Percentiles rank a stretch among this genome's conserved stretches.
Conservation (phyloP, 306 rosid genomes). For the Lathyrus oleraceus region DNA sequence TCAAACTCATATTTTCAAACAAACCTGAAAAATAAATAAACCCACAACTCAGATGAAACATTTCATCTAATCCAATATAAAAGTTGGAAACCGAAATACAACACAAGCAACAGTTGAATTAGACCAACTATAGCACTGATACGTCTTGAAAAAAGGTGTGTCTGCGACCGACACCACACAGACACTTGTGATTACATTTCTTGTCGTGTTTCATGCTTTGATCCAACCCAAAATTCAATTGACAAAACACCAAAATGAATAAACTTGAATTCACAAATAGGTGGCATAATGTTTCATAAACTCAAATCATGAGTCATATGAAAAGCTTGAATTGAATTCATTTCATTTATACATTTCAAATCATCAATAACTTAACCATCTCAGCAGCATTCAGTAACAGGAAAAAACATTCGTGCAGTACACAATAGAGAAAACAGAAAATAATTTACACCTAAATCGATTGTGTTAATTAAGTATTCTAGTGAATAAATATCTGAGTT, state of each 20-base stretch:
- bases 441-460: no score
- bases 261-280: neutral
- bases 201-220: no score
- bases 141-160: no score
- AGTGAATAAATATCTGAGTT: neutral
- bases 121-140: no score
- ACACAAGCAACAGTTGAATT: neutral
- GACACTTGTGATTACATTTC: no score
- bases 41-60: neutral
- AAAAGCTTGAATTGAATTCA: neutral
- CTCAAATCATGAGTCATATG: neutral
- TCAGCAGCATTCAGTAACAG: neutral
- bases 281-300: neutral
- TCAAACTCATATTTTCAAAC: slow-evolving; percentile 64
- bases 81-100: neutral
- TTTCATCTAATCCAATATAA: neutral
- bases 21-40: slow-evolving; percentile 22
- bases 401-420: neutral
- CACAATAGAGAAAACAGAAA: neutral
- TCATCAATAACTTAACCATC: neutral
- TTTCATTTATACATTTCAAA: neutral
- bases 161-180: no score
- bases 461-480: neutral
- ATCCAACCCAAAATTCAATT: neutral
- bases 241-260: neutral